These are phyloP conservation scores for Mycena kentingensis DNA, from an alignment of 768 basidiomycete species.

Conservation along the genomic window DNA sequence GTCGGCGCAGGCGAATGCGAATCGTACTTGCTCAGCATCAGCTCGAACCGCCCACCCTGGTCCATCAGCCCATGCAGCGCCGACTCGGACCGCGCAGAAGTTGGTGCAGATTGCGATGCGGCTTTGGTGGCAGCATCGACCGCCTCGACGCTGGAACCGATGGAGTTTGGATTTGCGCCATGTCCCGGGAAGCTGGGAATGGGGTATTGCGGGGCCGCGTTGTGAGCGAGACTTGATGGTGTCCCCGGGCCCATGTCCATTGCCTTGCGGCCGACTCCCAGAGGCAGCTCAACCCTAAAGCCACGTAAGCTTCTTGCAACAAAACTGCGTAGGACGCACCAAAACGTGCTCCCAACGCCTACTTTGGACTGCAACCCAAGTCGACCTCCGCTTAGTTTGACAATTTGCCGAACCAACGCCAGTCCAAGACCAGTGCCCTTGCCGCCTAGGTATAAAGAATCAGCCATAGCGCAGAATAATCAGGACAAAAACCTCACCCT, in stretches of 20 bases:
- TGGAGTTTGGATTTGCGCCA: neutral
- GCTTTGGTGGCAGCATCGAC: slow-evolving; percentile 23
- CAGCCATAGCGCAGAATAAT: neutral
- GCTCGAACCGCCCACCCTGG: slow-evolving; percentile 56
- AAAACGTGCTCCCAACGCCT: slow-evolving; percentile 69
- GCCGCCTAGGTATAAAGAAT: slow-evolving; percentile 37
- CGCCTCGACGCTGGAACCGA: slow-evolving; percentile 17
- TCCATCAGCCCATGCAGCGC: slow-evolving; percentile 56
- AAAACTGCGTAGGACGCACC: no score
- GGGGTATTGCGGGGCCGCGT: neutral
- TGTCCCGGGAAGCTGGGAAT: neutral
- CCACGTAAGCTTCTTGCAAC: no score
- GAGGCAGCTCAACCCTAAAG: slow-evolving; percentile 21
- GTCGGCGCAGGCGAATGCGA: slow-evolving; percentile 41
- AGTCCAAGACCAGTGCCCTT: slow-evolving; percentile 57
- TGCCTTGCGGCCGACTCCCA: slow-evolving; percentile 52
- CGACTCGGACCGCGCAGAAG: slow-evolving; percentile 29
- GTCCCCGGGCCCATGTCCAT: slow-evolving; percentile 36
- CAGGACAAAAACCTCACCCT: slow-evolving; percentile 18
- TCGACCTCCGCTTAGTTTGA: slow-evolving; percentile 57
- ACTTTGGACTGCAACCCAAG: slow-evolving; percentile 50
- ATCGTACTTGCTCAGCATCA: slow-evolving; percentile 40
- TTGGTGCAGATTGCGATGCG: slow-evolving; percentile 15
- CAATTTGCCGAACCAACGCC: slow-evolving; percentile 60
- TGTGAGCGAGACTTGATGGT: slow-evolving; percentile 3